A percentile compares a stretch with the other conserved stretches of the same genome.
These are phyloP conservation scores for Cercospora beticola DNA, from an alignment of 2,329 filamentous ascomycete species.

Conservation along the genomic window DNA sequence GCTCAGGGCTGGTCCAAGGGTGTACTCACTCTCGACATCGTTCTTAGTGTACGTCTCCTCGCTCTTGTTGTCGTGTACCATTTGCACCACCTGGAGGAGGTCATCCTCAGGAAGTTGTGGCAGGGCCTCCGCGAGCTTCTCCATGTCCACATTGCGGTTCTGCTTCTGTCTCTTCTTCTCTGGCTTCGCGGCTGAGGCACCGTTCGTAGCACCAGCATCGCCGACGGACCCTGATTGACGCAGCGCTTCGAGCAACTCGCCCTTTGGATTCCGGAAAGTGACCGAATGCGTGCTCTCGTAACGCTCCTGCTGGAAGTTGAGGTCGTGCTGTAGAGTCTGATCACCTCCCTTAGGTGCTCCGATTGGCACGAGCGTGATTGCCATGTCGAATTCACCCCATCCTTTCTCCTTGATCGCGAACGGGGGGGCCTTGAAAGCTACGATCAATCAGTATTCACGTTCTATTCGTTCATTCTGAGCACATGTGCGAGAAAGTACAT, in stretches of 20 bases:
- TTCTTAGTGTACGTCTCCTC: slow-evolving; percentile 96
- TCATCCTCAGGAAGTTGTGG: slow-evolving; percentile 91
- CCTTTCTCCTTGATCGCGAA: slow-evolving; percentile 91
- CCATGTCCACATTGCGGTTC: slow-evolving; percentile 70
- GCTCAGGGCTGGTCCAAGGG: background rate
- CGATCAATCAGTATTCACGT: slow-evolving; percentile 11
- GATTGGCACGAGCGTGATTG: slow-evolving; percentile 75
- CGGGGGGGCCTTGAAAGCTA: slow-evolving; percentile 74
- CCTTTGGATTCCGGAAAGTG: slow-evolving; percentile 88
- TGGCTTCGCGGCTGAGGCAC: slow-evolving; percentile 57
- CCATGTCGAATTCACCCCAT: slow-evolving; percentile 98
- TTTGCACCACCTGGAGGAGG: slow-evolving; percentile 88
- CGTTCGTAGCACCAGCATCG: slow-evolving; percentile 51
- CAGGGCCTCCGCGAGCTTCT: slow-evolving; percentile 91
- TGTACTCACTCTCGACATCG: slow-evolving; percentile 75
- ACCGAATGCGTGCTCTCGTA: slow-evolving; percentile 84
- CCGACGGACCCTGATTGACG: slow-evolving; percentile 77
- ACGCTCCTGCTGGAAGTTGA: slow-evolving; percentile 79
- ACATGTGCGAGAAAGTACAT: slow-evolving; percentile 1
- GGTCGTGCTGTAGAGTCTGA: slow-evolving; percentile 76
- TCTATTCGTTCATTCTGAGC: background rate
- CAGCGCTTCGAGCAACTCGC: slow-evolving; percentile 74
- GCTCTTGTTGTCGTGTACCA: slow-evolving; percentile 96
- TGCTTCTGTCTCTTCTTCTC: slow-evolving; percentile 74
- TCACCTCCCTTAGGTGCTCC: slow-evolving; percentile 75